These are phyloP conservation scores for Calocybe gambosa DNA, from an alignment of 1,284 basidiomycete genomes.

Conservation along the genomic window DNA sequence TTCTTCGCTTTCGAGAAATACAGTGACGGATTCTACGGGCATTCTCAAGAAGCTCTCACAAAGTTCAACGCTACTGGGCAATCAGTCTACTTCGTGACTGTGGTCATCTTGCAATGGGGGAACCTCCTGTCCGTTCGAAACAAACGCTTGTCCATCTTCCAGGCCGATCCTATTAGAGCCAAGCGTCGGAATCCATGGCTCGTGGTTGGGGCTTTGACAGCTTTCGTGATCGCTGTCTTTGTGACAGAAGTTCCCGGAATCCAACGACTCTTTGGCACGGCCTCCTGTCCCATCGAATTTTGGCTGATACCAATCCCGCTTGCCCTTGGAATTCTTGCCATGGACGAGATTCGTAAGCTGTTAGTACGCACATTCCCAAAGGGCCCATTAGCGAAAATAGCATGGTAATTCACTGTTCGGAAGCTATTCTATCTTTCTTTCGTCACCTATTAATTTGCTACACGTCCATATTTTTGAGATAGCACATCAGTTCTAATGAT, in stretches of 20 bases:
- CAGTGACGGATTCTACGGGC: neutral
- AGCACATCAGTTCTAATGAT: too few relatives aligned
- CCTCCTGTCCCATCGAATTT: conserved; percentile 15
- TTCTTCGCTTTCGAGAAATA: neutral
- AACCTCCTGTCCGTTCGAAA: conserved; percentile 18
- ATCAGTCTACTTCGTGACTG: neutral
- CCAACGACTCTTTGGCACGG: conserved; percentile 14
- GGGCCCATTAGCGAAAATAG: conserved; percentile 13
- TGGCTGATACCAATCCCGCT: conserved; percentile 17
- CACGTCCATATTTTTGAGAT: too few relatives aligned
- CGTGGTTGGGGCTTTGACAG: conserved; percentile 10
- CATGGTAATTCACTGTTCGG: conserved; percentile 11
- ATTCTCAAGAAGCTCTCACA: neutral
- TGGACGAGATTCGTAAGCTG: conserved; percentile 17
- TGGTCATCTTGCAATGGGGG: conserved; percentile 16
- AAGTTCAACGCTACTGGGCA: neutral
- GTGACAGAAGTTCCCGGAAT: conserved; percentile 16
- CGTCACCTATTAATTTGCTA: too few relatives aligned
- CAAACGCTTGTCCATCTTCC: conserved; percentile 17
- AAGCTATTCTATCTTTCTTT: neutral
- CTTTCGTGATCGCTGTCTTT: conserved; percentile 15
- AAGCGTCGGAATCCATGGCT: conserved; percentile 16
- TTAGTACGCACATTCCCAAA: conserved; percentile 16
- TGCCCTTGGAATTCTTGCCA: conserved; percentile 11
- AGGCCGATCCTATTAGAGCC: conserved; percentile 15